Percentiles rank a stretch among this genome's conserved stretches.
Conservation (phyloP, 371 early-diverging fungal genomes). For the Haplosporangium sp. region DNA sequence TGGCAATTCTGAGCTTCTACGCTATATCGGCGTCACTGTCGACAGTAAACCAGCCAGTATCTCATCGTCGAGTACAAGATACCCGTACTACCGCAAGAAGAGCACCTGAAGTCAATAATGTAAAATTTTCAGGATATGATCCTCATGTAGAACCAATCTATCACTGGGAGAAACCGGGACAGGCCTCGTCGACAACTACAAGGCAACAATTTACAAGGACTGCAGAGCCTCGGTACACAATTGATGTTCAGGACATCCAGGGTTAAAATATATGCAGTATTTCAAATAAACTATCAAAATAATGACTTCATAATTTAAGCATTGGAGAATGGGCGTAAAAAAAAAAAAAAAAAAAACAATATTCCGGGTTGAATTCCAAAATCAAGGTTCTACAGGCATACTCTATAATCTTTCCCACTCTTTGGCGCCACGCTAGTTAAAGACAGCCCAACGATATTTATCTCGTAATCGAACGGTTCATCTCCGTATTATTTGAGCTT, state of each 20-base stretch:
- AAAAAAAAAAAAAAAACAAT: neutral
- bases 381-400: no score
- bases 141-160: slow-evolving; percentile 39
- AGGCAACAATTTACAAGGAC: slow-evolving; percentile 3
- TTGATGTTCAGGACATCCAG: slow-evolving; percentile 30
- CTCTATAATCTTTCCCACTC: no score
- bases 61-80: neutral
- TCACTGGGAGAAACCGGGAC: slow-evolving; percentile 41
- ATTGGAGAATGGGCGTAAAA: slow-evolving; percentile 1
- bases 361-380: no score
- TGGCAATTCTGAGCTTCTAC: slow-evolving; percentile 23
- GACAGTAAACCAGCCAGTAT: neutral
- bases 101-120: neutral
- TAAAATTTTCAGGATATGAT: slow-evolving; percentile 23
- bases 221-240: slow-evolving; percentile 35
- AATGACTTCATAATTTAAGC: neutral
- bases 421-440: no score
- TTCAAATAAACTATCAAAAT: neutral
- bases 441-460: no score
- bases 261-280: neutral
- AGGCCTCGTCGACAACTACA: slow-evolving; percentile 2
- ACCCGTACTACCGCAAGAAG: neutral
- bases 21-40: slow-evolving; percentile 11
- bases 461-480: no score
- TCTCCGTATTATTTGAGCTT: no score